Evolutionary conservation across 495 filamentous ascomycete genomes (phyloP).

Genomic region (Aspergillus taichungensis): DNA sequence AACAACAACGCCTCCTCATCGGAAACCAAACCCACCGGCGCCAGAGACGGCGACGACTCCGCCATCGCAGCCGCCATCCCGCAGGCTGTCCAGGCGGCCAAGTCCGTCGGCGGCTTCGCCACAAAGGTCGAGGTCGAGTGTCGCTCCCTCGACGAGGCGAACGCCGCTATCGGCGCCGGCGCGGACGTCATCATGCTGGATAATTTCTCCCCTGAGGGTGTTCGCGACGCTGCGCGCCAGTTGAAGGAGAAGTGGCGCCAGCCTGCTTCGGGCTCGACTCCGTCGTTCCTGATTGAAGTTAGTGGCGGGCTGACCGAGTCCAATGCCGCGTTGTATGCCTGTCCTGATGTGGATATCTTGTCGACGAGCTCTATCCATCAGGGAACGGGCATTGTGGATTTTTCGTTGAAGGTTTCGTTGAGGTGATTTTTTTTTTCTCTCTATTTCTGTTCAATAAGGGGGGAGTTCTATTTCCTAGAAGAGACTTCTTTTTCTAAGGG

Average conservation of each 20-base stretch:
- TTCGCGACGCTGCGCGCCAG: conserved; percentile 57
- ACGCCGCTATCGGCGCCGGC: conserved; percentile 82
- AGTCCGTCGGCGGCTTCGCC: conserved; percentile 75
- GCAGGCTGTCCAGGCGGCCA: conserved; percentile 72
- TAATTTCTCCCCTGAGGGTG: conserved; percentile 74
- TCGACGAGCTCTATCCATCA: conserved; percentile 96
- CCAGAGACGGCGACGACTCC: conserved; percentile 3
- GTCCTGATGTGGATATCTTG: conserved; percentile 85
- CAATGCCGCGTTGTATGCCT: conserved; percentile 74
- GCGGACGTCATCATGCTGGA: conserved; percentile 97
- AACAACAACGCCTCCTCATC: conserved; percentile 33
- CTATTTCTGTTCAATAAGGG: too few species aligned
- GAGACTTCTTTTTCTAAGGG: too few species aligned
- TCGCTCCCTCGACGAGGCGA: conserved; percentile 73
- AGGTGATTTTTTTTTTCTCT: conserved; percentile 9
- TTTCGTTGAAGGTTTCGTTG: conserved; percentile 78
- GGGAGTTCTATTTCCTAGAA: too few species aligned
- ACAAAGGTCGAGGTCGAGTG: conserved; percentile 96
- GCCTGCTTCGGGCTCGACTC: conserved; percentile 36
- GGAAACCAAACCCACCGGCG: conserved; percentile 9
- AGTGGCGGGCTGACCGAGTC: conserved; percentile 81
- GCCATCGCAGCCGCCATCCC: conserved; percentile 60
- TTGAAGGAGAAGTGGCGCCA: conserved; percentile 66
- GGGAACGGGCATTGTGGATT: conserved; percentile 86
- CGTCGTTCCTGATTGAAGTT: conserved; percentile 73